phyloP scores from a whole-genome alignment of 2,329 filamentous ascomycete species.

The Huntiella omanensis region DNA sequence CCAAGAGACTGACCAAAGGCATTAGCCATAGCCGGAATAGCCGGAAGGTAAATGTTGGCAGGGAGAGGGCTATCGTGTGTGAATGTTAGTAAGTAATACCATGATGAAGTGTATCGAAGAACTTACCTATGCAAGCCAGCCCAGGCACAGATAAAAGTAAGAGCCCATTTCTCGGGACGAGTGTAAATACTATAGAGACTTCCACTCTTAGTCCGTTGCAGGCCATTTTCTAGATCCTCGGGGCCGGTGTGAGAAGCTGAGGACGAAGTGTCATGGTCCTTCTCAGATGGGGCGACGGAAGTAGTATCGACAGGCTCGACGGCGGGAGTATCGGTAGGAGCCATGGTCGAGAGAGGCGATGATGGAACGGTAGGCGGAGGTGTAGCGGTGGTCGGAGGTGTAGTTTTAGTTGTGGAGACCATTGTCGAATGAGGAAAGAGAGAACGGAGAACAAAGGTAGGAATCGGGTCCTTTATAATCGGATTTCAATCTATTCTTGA shows the following conservation, averaged over 20 bases:
- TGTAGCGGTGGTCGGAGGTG: too few relatives aligned
- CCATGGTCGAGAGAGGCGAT: too few relatives aligned
- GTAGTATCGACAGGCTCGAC: too few relatives aligned
- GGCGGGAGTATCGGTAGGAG: too few relatives aligned
- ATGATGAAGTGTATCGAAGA: not conserved
- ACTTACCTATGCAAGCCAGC: conserved; percentile 15
- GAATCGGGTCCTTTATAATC: too few relatives aligned
- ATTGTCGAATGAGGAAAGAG: too few relatives aligned
- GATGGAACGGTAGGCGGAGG: too few relatives aligned
- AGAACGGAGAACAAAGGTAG: too few relatives aligned
- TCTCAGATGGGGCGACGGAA: too few relatives aligned
- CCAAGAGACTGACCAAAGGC: conserved; percentile 17
- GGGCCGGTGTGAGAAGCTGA: not conserved
- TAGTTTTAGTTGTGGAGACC: too few relatives aligned
- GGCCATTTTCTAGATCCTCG: not conserved
- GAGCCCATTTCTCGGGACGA: conserved; percentile 15
- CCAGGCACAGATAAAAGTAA: conserved; percentile 15
- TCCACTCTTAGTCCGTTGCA: conserved; percentile 1
- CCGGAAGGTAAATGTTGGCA: conserved; percentile 20
- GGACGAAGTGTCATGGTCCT: too few relatives aligned
- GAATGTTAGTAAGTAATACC: not conserved
- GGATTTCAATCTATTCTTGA: too few relatives aligned
- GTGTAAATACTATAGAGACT: conserved; percentile 14
- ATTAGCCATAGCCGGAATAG: conserved; percentile 15
- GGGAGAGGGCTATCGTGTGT: conserved; percentile 16